Base-by-base conservation (phyloP, 2,329 filamentous ascomycete species). In the Alternaria incomplexa region DNA sequence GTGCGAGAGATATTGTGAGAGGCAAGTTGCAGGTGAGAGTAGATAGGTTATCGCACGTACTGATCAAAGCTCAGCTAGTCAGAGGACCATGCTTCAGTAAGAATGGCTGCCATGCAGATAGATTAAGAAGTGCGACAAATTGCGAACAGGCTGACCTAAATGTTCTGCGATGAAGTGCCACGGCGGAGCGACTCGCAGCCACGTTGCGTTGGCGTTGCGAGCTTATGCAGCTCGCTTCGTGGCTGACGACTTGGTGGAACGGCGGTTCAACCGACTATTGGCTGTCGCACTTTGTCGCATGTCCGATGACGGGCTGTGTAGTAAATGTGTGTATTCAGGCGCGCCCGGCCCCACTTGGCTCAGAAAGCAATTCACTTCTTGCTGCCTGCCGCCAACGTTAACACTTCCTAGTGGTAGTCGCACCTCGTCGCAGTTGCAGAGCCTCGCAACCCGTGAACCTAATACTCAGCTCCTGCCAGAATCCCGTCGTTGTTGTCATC, bases 231-330 rank as follows among this genome's bases (percentile, higher is more conserved):
- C 45, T 30, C 26, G 30, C 32, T 25, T 12, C 7, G 25, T 58
- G 45, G 32, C 55, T 50, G 30, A 15, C 26, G n/a, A 7, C 22
- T 20, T 55, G 15, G 52, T 13, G n/a, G 17, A 8, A 17, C 26
- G 17, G 25, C 23, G 11, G n/a, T 0, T 6, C 4, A 17, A 8
- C 0, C n/a, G 6, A 1, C 26, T n/a, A 58, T 58, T 58, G 46
- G 55, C 25, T 15, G 23, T 51, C 45, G 46, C 46, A 58, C 55
- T 50, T 51, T n/a, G 23, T 58, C 55, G 46, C 55, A 57, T 6
- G 17, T 57, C 8, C 22, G 23, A 3, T 55, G 32, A 46, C 3
- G 28, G 26, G 43, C 12, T 44, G 40, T 44, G 40, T 44, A 44
- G 40, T 13, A 17, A 3, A 17, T 0, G 3, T 43, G 8, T 43